Conservation (phyloP, 2,329 filamentous ascomycete species). For the Colletotrichum trifolii region DNA sequence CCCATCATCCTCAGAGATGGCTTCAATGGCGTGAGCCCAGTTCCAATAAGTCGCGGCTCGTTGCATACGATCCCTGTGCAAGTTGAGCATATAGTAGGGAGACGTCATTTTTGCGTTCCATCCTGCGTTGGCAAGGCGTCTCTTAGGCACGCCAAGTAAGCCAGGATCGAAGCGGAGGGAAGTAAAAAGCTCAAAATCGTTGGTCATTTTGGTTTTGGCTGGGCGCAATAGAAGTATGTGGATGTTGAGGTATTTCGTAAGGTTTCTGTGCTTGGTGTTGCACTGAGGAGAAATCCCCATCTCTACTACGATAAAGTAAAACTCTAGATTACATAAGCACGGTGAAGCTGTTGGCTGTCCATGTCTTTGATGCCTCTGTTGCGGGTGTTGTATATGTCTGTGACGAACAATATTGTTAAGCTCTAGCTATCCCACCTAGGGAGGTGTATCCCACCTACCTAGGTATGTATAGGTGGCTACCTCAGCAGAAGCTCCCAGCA, state of each 20-base stretch:
- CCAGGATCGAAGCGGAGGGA: slow-evolving; percentile 77
- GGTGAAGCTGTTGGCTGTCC: too few relatives aligned
- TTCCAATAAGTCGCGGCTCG: slow-evolving; percentile 67
- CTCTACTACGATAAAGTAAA: too few relatives aligned
- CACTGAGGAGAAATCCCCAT: not conserved
- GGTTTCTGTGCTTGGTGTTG: not conserved
- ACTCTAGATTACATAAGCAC: too few relatives aligned
- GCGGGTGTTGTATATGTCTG: too few relatives aligned
- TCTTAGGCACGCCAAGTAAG: slow-evolving; percentile 58
- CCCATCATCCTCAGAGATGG: slow-evolving; percentile 58
- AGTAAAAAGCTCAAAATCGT: slow-evolving; percentile 72
- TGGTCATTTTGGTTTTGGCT: slow-evolving; percentile 44
- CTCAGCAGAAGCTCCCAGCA: too few relatives aligned
- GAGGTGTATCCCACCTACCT: too few relatives aligned
- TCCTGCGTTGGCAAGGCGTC: slow-evolving; percentile 53
- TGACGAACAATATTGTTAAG: too few relatives aligned
- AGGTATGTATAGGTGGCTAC: too few relatives aligned
- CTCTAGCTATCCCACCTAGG: too few relatives aligned
- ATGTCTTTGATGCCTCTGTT: too few relatives aligned
- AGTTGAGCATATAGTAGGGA: slow-evolving; percentile 82
- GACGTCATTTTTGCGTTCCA: slow-evolving; percentile 66
- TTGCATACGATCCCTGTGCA: slow-evolving; percentile 83
- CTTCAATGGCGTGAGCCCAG: slow-evolving; percentile 60
- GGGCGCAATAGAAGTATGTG: not conserved
- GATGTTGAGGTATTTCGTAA: slow-evolving; percentile 1